Evolutionary conservation across 225 moss, liverwort and hornwort species (phyloP), one percentile per base, ranked within the genome.

Genomic region (Takakia lepidozioides): DNA sequence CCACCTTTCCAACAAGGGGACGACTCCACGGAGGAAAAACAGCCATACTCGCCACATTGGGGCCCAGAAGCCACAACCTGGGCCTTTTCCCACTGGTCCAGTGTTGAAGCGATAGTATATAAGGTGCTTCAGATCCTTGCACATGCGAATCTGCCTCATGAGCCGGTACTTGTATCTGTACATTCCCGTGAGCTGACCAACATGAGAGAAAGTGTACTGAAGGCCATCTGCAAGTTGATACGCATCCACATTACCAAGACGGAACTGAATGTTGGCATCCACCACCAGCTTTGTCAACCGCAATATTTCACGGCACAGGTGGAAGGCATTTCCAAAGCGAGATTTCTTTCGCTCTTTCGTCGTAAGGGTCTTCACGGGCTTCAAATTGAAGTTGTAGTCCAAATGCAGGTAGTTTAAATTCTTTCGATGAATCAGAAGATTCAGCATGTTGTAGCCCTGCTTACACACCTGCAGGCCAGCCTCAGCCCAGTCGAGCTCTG

Each of bases 11-110:
- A 98, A 46, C 57, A 98, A 65, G 29, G 98, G 98, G 2, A 98
- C 98, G 24, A 98, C 98, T 42, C 98, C 98, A 49, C 98, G 78
- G 53, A 98, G 87, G 43, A 98, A 98, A 51, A 98, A 98, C 53
- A 98, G 68, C 98, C 98, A 98, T 10, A 98, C 98, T 44, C 98
- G 79, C 98, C 98, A 98, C 98, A 98, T 98, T 26, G 98, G 98
- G 42, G 98, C 91, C 98, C 98, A 98, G 57, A 98, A 98, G 25
- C 98, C 98, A 79, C 98, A 98, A 19, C 98, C 98, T 60, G 98
- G 98, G 13, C 98, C 98, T 70, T 98, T 98, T 18, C 98, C 98
- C 16, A 98, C 98, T 43, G 98, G 98, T 29, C 98, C 98, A 46
- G 98, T 98, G 29, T 98, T 98, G 49, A 98, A 98, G 25, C 98